Percentiles rank a stretch among this genome's conserved stretches.
These are phyloP conservation scores for Curvularia sp. DNA, from an alignment of 2,329 filamentous ascomycete genomes.

Conservation along the genomic window DNA sequence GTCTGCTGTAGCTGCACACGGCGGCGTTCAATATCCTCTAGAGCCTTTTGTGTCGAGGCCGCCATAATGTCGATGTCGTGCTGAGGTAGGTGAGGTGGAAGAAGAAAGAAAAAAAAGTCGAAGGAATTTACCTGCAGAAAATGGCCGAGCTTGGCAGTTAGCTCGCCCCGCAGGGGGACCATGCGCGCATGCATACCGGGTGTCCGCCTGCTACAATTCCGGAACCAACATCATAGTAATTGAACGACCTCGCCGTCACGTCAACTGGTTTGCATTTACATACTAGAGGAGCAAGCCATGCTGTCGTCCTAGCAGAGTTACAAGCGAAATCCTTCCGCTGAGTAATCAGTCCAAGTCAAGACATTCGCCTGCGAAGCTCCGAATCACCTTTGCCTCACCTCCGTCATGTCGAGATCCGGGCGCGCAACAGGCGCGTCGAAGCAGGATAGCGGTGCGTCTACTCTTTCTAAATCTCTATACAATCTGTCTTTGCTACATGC, in stretches of 20 bases:
- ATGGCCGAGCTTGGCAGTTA: conserved; percentile 25
- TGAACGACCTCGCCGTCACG: neutral
- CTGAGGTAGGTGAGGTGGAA: conserved; percentile 11
- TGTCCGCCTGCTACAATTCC: neutral
- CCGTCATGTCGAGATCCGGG: conserved; percentile 46
- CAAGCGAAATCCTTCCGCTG: conserved; percentile 16
- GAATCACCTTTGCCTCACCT: conserved; percentile 15
- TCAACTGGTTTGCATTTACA: neutral
- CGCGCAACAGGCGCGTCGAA: conserved; percentile 42
- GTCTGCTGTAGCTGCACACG: conserved; percentile 77
- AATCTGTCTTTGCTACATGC: conserved; percentile 39
- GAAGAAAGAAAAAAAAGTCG: neutral
- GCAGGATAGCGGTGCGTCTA: conserved; percentile 50
- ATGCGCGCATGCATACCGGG: conserved; percentile 15
- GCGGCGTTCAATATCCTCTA: conserved; percentile 76
- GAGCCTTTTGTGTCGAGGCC: conserved; percentile 54
- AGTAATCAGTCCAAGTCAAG: conserved; percentile 21
- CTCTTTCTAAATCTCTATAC: conserved; percentile 40
- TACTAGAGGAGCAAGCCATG: neutral
- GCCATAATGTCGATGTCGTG: conserved; percentile 30
- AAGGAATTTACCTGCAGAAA: conserved; percentile 19
- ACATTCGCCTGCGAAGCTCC: conserved; percentile 2
- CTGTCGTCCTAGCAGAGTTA: neutral
- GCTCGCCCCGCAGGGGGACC: conserved; percentile 26
- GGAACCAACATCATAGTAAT: neutral